phyloP scores from a whole-genome alignment of 2,329 filamentous ascomycete species.

The Alternaria brassicicola region DNA sequence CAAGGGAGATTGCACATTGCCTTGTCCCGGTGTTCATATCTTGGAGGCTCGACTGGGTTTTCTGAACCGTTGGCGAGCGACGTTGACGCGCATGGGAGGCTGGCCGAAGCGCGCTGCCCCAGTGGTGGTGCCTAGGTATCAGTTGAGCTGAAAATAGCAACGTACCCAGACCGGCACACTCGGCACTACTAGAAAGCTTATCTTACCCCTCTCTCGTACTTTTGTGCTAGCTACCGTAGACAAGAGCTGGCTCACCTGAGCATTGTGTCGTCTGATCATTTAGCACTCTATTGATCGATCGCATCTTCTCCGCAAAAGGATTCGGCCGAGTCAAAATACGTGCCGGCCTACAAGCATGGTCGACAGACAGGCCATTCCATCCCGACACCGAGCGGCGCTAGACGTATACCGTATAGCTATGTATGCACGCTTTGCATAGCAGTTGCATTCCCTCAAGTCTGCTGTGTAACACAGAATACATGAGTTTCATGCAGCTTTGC shows the following conservation, averaged over 20 bases:
- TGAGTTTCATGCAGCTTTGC: background rate
- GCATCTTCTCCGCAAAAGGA: background rate
- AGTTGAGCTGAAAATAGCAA: conserved; percentile 2
- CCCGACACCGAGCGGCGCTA: background rate
- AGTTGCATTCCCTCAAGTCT: background rate
- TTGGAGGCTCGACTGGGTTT: background rate
- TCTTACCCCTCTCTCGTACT: conserved; percentile 4
- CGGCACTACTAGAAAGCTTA: background rate
- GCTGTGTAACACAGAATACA: background rate
- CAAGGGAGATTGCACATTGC: background rate
- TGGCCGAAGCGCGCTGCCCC: background rate
- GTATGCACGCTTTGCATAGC: background rate
- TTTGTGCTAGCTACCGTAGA: background rate
- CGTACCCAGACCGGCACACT: background rate
- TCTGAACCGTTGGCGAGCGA: background rate
- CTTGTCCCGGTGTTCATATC: background rate
- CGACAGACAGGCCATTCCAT: background rate
- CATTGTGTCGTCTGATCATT: background rate
- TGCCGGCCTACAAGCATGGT: background rate
- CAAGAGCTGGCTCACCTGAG: background rate
- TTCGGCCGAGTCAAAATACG: background rate
- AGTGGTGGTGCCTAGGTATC: background rate
- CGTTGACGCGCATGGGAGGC: background rate
- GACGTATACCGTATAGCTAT: background rate
- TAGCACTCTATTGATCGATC: background rate